Percentiles rank a stretch among this genome's conserved stretches.
Evolutionary conservation across 1,284 basidiomycete species (phyloP).

Genomic region (Vanrija sp.): DNA sequence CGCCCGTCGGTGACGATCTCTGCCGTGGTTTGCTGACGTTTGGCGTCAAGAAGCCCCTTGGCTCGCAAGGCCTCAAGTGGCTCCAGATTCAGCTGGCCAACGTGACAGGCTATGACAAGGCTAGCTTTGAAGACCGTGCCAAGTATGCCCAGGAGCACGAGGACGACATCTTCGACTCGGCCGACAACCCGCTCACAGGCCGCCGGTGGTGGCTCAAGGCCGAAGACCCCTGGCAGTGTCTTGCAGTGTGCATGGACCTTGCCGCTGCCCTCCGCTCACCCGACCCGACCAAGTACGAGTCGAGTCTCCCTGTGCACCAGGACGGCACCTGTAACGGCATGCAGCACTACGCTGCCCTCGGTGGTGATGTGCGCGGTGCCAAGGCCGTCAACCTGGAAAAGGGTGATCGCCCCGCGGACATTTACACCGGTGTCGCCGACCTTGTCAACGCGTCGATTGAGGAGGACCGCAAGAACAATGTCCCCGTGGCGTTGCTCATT

Average conservation of each 20-base stretch:
- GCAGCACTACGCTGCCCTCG: slow-evolving; percentile 97
- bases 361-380: slow-evolving; percentile 85
- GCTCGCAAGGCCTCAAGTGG: slow-evolving; percentile 73
- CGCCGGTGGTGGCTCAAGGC: slow-evolving; percentile 83
- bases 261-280: slow-evolving; percentile 68
- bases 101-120: slow-evolving; percentile 92
- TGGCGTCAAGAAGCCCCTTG: slow-evolving; percentile 73
- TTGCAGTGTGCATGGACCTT: slow-evolving; percentile 87
- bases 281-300: slow-evolving; percentile 68
- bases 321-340: slow-evolving; percentile 98
- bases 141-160: slow-evolving; percentile 70
- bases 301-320: slow-evolving; percentile 87
- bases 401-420: slow-evolving; percentile 85
- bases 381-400: slow-evolving; percentile 87
- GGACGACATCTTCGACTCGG: slow-evolving; percentile 77
- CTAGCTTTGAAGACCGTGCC: slow-evolving; percentile 84
- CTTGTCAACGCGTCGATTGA: slow-evolving; percentile 54
- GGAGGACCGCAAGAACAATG: slow-evolving; percentile 54
- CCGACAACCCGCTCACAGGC: slow-evolving; percentile 75
- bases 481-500: slow-evolving; percentile 61
- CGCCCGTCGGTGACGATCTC: slow-evolving; percentile 93
- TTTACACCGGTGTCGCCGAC: slow-evolving; percentile 88
- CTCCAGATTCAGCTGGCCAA: slow-evolving; percentile 92
- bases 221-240: slow-evolving; percentile 96
- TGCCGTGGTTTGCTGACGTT: slow-evolving; percentile 86